These are phyloP conservation scores for Hypericum perforatum DNA, from an alignment of 345 rosid genomes.

Conservation along the genomic window DNA sequence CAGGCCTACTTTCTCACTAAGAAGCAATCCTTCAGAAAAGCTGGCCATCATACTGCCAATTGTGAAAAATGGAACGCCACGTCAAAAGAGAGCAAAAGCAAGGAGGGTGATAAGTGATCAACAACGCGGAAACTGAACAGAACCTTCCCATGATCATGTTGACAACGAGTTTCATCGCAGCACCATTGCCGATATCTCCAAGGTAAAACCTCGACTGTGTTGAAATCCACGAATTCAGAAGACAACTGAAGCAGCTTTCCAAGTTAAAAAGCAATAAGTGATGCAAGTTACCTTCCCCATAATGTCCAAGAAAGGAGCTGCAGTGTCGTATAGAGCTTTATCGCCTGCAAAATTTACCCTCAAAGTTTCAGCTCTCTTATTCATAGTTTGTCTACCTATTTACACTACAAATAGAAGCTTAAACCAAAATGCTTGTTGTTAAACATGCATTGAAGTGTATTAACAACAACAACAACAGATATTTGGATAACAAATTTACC, in stretches of 20 bases:
- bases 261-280: slow-evolving; percentile 2
- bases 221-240: slow-evolving; percentile 12
- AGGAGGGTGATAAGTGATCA: neutral
- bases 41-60: slow-evolving; percentile 88
- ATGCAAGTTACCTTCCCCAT: slow-evolving; percentile 71
- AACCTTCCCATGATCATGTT: slow-evolving; percentile 99
- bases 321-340: slow-evolving; percentile 51
- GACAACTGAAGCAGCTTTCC: neutral
- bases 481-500: slow-evolving; percentile 29
- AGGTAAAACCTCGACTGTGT: slow-evolving; percentile 93
- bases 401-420: no score
- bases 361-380: slow-evolving; percentile 16
- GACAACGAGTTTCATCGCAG: slow-evolving; percentile 93
- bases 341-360: slow-evolving; percentile 58
- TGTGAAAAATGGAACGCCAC: slow-evolving; percentile 8
- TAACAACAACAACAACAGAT: no score
- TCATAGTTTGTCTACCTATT: neutral
- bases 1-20: slow-evolving; percentile 77
- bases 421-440: neutral
- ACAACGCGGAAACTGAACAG: neutral
- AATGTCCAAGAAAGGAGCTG: slow-evolving; percentile 60
- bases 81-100: slow-evolving; percentile 3
- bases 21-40: slow-evolving; percentile 77
- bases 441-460: no score
- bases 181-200: slow-evolving; percentile 91